Evolutionary conservation across 2,329 filamentous ascomycete genomes (phyloP), one percentile per base, ranked within the genome.

Genomic region (Tolypocladium ophioglossoides): DNA sequence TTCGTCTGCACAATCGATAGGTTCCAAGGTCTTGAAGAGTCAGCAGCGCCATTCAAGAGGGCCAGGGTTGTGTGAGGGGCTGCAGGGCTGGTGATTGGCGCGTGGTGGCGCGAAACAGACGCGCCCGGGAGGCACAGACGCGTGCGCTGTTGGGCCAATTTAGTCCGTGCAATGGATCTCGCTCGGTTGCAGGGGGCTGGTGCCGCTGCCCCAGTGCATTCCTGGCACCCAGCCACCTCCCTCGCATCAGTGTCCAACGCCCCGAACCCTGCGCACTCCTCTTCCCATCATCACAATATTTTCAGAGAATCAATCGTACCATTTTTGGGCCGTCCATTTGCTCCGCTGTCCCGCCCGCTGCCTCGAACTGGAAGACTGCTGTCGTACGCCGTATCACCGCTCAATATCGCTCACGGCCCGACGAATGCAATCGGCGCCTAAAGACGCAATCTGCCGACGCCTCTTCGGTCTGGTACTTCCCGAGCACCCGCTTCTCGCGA

Each of bases 31-130:
- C 27, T 47, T 38, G 37, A 34, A 34, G 35, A 18, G 14, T 37
- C 41, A n/a, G n/a, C 41, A 30, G 41, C 7, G 14, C 10, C 16
- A 9, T 14, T 27, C 16, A 3, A 7, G 27, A 32, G 44, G 27
- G 44, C 18, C 10, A 34, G 44, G 27, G 44, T 20, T 18, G 18
- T n/a, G 27, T 47, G 44, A 47, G 44, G 44, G 27, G 44, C 44
- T 27, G 44, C 44, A n/a, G n/a, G 16, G n/a, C 22, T 10, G 53
- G 48, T 59, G 50, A 58, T 59, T 57, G 63, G 64, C 49, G 50
- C 54, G 51, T 50, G 32, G 22, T 37, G 54, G 59, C 66, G 60
- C 66, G 66, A 68, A 63, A 63, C 44, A 30, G 56, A 65, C 66
- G 66, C 66, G 66, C 57, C 44, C 46, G 37, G 16, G n/a, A 20